Percentiles rank a stretch among this genome's conserved stretches.
phyloP scores from a whole-genome alignment of 2,329 filamentous ascomycete species.

The Chaetomiaceae sp. region DNA sequence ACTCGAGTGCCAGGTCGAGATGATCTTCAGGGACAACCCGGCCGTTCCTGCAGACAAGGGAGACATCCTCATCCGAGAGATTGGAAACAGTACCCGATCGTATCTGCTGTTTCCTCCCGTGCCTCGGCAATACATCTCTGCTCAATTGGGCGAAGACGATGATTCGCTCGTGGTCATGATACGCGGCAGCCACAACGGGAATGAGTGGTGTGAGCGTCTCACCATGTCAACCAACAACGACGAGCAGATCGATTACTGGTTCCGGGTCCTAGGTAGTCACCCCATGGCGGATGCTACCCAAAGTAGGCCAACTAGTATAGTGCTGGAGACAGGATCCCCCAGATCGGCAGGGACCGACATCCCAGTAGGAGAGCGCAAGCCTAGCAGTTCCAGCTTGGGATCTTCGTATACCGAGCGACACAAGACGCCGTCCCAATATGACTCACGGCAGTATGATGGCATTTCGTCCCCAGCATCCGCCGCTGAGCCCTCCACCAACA shows the following conservation, averaged over 20 bases:
- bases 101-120: constrained; percentile 93
- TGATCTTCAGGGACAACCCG: constrained; percentile 78
- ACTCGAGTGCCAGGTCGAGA: constrained; percentile 81
- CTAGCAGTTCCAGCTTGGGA: constrained; percentile 17
- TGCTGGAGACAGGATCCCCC: constrained; percentile 16
- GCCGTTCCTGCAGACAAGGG: constrained; percentile 63
- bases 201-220: constrained; percentile 80
- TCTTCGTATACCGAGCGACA: constrained; percentile 25
- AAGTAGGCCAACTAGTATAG: constrained; percentile 23
- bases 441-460: constrained; percentile 28
- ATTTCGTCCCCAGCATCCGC: constrained; percentile 21
- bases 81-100: constrained; percentile 64
- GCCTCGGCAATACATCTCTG: constrained; percentile 68
- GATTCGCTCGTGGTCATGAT: constrained; percentile 84
- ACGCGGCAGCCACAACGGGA: constrained; percentile 59
- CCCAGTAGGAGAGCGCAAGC: constrained; percentile 38
- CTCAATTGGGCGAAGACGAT: constrained; percentile 65
- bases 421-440: constrained; percentile 37
- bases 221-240: constrained; percentile 72
- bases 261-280: constrained; percentile 64
- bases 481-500: constrained; percentile 31
- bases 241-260: constrained; percentile 78
- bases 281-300: constrained; percentile 43
- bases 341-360: constrained; percentile 29
- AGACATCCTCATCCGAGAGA: constrained; percentile 88